Evolutionary conservation across 495 filamentous ascomycete species (phyloP).

Genomic region (Penicillium soppii): DNA sequence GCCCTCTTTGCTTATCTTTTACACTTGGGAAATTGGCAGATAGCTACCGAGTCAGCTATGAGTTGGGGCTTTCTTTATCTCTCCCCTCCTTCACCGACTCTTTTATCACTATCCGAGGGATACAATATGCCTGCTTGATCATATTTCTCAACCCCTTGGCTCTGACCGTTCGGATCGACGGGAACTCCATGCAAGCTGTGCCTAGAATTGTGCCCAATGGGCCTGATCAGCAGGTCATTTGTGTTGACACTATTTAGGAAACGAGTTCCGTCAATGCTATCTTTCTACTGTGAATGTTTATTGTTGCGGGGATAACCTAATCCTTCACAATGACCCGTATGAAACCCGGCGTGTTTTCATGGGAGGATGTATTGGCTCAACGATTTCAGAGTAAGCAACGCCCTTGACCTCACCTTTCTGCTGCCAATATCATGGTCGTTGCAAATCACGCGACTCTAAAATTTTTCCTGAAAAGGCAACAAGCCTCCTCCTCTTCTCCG

Average conservation of each 20-base stretch:
- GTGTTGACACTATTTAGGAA: not conserved
- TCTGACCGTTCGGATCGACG: constrained; percentile 15
- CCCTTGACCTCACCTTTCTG: not conserved
- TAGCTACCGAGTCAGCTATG: too few relatives aligned
- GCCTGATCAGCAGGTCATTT: constrained; percentile 17
- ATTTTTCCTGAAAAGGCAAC: constrained; percentile 21
- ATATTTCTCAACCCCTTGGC: not conserved
- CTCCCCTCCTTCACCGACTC: constrained; percentile 11
- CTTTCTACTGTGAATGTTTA: not conserved
- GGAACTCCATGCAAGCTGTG: constrained; percentile 16
- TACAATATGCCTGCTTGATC: not conserved
- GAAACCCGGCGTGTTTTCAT: constrained; percentile 45
- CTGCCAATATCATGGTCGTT: not conserved
- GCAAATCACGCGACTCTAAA: not conserved
- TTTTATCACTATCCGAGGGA: not conserved
- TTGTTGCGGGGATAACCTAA: not conserved
- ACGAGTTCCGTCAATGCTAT: not conserved
- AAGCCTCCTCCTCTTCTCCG: constrained; percentile 34
- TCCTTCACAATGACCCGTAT: constrained; percentile 34
- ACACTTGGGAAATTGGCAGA: too few relatives aligned
- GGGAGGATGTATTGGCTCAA: constrained; percentile 48
- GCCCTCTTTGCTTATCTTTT: not conserved
- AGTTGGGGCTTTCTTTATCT: constrained; percentile 1
- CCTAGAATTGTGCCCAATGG: constrained; percentile 7
- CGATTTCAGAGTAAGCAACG: constrained; percentile 42